phyloP scores from a whole-genome alignment of 2,329 filamentous ascomycete genomes.

The Aspergillus pseudoterreus region DNA sequence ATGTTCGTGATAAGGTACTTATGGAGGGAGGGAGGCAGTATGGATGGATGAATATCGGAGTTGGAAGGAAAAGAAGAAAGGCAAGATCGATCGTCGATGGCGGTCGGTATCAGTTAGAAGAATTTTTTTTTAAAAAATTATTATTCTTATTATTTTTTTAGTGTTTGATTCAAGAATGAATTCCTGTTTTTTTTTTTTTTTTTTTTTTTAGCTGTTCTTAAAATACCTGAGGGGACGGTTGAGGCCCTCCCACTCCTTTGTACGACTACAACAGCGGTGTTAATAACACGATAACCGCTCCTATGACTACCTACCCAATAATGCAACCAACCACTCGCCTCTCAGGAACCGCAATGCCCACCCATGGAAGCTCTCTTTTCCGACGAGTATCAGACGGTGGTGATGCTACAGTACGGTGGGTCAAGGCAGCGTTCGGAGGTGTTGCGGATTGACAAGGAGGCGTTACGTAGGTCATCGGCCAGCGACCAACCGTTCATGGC shows the following conservation, averaged over 20 bases:
- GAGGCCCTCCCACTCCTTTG: too few relatives aligned
- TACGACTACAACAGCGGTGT: too few relatives aligned
- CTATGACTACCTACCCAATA: neutral
- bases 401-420: slow-evolving; percentile 1
- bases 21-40: too few relatives aligned
- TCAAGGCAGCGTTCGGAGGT: slow-evolving; percentile 8
- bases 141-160: neutral
- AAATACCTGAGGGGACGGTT: too few relatives aligned
- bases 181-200: neutral
- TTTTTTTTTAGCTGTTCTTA: neutral
- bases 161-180: neutral
- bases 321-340: neutral
- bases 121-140: neutral
- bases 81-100: neutral
- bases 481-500: slow-evolving; percentile 16
- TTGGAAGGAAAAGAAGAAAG: neutral
- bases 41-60: neutral
- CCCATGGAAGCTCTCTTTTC: too few relatives aligned
- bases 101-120: neutral
- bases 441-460: slow-evolving; percentile 17
- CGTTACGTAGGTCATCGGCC: slow-evolving; percentile 14
- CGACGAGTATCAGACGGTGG: neutral
- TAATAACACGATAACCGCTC: too few relatives aligned
- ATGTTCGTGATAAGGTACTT: too few relatives aligned
- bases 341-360: too few relatives aligned